A percentile compares a stretch with the other conserved stretches of the same genome.
Conservation (phyloP, 2,329 filamentous ascomycete genomes). For the Aspergillus sergii region DNA sequence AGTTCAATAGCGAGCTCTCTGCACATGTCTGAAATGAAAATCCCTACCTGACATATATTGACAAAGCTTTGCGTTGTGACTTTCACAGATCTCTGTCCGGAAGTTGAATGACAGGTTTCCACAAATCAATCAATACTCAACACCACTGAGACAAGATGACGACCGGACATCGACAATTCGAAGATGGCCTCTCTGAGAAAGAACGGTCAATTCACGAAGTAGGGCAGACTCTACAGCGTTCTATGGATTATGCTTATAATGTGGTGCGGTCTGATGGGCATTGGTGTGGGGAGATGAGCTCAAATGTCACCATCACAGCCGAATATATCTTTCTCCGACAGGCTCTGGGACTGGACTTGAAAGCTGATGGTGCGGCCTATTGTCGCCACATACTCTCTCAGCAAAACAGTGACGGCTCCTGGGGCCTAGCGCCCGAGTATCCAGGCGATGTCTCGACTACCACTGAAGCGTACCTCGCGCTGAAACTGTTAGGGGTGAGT, state of each 20-base stretch:
- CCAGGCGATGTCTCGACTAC: conserved; percentile 30
- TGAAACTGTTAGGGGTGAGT: conserved; percentile 35
- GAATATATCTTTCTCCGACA: conserved; percentile 32
- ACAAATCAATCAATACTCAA: no score
- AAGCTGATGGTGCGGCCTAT: conserved; percentile 12
- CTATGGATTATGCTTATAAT: not conserved
- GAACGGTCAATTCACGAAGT: not conserved
- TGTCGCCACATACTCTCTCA: conserved; percentile 18
- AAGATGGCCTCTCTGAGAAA: not conserved
- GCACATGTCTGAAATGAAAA: no score
- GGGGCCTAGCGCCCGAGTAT: conserved; percentile 28
- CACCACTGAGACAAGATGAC: not conserved
- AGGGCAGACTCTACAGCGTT: not conserved
- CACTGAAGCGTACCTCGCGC: conserved; percentile 38
- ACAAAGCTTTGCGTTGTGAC: no score
- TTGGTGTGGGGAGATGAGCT: conserved; percentile 29
- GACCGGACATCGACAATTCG: not conserved
- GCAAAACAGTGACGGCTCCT: conserved; percentile 35
- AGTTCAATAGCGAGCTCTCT: no score
- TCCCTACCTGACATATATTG: no score
- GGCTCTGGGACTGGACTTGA: conserved; percentile 23
- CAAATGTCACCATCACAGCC: conserved; percentile 27
- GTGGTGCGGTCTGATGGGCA: conserved; percentile 20
- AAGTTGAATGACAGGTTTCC: no score
- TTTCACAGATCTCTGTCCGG: no score